phyloP scores from a whole-genome alignment of 345 rosid species.

The Eucalyptus dawsonii region DNA sequence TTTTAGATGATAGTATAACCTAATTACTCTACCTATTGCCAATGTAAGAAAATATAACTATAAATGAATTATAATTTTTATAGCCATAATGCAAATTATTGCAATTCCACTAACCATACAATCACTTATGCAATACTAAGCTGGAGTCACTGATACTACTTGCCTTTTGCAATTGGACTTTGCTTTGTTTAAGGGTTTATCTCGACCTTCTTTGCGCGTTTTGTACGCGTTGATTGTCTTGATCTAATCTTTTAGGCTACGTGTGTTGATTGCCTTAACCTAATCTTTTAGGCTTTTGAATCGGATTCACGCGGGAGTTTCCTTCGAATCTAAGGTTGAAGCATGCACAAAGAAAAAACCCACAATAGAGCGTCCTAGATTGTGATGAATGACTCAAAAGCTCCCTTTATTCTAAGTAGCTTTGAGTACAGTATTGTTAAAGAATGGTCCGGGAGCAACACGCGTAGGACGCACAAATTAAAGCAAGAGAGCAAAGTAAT shows the following conservation, averaged over 20 bases:
- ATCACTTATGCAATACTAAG: not conserved
- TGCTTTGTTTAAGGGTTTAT: not conserved
- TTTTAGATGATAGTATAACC: not conserved
- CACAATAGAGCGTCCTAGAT: not conserved
- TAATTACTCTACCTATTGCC: not conserved
- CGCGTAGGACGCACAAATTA: too few species aligned
- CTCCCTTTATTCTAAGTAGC: too few species aligned
- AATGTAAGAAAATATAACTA: not conserved
- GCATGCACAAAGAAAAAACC: not conserved
- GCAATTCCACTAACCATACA: not conserved
- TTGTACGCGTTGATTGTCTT: fast-evolving
- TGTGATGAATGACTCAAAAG: not conserved
- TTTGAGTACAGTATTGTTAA: too few species aligned
- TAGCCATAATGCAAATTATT: not conserved
- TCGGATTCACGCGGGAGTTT: not conserved
- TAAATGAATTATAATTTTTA: not conserved
- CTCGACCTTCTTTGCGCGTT: not conserved
- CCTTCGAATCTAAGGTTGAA: not conserved
- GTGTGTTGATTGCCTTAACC: too few species aligned
- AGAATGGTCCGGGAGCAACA: too few species aligned
- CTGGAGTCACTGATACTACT: fast-evolving
- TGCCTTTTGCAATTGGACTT: not conserved
- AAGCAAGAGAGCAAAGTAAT: too few species aligned
- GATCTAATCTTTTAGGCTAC: not conserved
- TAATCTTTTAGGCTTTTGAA: not conserved